Conservation (phyloP, 2,329 filamentous ascomycete genomes). For the Penicillium sp. region DNA sequence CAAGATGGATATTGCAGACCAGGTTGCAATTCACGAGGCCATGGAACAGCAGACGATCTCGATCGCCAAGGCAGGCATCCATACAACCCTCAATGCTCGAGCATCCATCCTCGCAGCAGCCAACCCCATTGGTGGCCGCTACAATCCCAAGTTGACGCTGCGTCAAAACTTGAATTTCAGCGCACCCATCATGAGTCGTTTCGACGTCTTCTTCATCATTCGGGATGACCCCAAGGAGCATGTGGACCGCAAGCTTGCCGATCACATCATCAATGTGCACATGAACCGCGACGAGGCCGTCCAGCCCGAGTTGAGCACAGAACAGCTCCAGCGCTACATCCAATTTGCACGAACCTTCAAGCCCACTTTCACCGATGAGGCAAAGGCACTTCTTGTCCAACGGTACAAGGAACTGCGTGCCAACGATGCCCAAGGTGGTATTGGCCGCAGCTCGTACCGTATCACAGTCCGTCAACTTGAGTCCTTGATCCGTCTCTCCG, state of each 20-base stretch:
- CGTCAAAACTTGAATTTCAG: conserved; percentile 97
- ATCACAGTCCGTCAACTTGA: conserved; percentile 96
- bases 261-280: conserved; percentile 92
- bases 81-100: conserved; percentile 91
- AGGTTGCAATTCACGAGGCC: conserved; percentile 98
- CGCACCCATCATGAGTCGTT: conserved; percentile 98
- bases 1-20: conserved; percentile 97
- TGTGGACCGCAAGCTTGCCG: conserved; percentile 82
- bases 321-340: conserved; percentile 94
- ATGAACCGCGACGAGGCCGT: conserved; percentile 88
- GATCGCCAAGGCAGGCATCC: conserved; percentile 96
- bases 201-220: conserved; percentile 97
- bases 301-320: conserved; percentile 87
- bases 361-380: conserved; percentile 83
- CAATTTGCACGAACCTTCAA: conserved; percentile 93
- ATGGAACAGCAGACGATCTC: conserved; percentile 99
- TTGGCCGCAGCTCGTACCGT: conserved; percentile 90
- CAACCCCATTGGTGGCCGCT: conserved; percentile 87
- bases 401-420: conserved; percentile 93
- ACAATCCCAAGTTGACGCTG: conserved; percentile 92
- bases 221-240: conserved; percentile 93
- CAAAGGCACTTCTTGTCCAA: conserved; percentile 75
- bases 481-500: conserved; percentile 87
- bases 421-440: conserved; percentile 88
- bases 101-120: conserved; percentile 94